Base-by-base conservation (phyloP, 1,139 yeast genomes). In the Fermentozyma sake region DNA sequence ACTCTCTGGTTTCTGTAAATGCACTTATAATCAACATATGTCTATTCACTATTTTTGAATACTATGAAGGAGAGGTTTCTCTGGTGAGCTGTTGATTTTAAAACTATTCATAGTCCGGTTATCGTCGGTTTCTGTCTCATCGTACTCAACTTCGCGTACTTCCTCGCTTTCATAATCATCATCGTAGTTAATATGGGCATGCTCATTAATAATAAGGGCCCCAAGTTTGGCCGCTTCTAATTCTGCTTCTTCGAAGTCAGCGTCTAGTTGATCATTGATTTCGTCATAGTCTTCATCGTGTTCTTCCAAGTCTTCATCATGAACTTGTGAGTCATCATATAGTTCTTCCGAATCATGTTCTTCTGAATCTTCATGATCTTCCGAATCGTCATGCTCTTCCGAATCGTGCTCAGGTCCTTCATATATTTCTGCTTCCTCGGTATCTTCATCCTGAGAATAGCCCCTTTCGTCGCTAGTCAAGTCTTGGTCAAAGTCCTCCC, bases 341-440 rank as follows among this genome's bases (percentile, higher is more conserved):
- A n/a, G n/a, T n/a, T n/a, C n/a, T n/a, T n/a, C n/a, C n/a, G n/a
- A n/a, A n/a, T n/a, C n/a, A n/a, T n/a, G n/a, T n/a, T n/a, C n/a
- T n/a, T n/a, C n/a, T n/a, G 14, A 9, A 12, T 23, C 20, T 16
- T 10, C 16, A 17, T 11, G 20, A 13, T 26, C 22, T 20, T 32
- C 17, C 18, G 23, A 31, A 16, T 30, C 29, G 27, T 27, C 29
- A 21, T 23, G 33, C 12, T 34, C 33, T n/a, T 31, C 40, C 12
- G 36, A 32, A 9, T 34, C 33, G 13, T 30, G 37, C 14, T 39
- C 36, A n/a, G 26, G 35, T 26, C 35, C 26, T 23, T 18, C 25
- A 31, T 32, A 39, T 17, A 44, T 46, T 10, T 30, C 35, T n/a
- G 38, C 34, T 24, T 39, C 44, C 8, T 12, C 16, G 4, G 26